These are phyloP conservation scores for Amoebophrya sp. DNA, from an alignment of 169 alveolate genomes.

Conservation along the genomic window DNA sequence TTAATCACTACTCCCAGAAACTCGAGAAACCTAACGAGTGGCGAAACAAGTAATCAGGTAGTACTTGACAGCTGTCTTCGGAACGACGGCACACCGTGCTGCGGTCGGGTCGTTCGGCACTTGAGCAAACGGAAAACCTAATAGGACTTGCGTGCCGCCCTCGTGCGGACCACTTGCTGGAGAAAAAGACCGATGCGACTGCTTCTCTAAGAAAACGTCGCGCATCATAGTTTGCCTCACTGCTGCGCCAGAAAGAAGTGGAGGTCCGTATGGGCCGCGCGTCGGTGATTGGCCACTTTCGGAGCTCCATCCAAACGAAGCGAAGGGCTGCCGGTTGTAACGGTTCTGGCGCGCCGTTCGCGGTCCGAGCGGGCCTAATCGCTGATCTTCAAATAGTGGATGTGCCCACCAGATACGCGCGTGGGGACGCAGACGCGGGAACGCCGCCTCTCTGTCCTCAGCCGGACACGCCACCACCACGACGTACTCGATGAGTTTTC, in stretches of 20 bases:
- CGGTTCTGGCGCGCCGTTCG: background rate
- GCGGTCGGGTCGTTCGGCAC: background rate
- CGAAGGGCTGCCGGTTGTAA: background rate
- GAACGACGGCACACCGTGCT: background rate
- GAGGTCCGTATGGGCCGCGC: background rate
- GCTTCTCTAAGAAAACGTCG: background rate
- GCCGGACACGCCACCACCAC: background rate
- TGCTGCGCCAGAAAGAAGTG: background rate
- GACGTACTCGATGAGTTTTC: background rate
- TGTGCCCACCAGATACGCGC: slow-evolving; percentile 16
- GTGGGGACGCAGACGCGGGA: background rate
- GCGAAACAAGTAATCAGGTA: too few species aligned
- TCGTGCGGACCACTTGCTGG: background rate
- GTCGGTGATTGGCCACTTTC: background rate
- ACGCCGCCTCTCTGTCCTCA: background rate
- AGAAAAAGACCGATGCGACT: background rate
- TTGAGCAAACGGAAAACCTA: background rate
- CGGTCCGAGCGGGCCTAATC: background rate
- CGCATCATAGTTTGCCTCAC: background rate
- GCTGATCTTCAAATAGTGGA: background rate
- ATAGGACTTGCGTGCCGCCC: slow-evolving; percentile 18
- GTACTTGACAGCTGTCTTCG: too few species aligned
- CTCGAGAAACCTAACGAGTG: too few species aligned
- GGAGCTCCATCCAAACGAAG: background rate
- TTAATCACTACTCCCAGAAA: too few species aligned